These are phyloP conservation scores for Salix brachista DNA, from an alignment of 345 rosid species.

Conservation along the genomic window DNA sequence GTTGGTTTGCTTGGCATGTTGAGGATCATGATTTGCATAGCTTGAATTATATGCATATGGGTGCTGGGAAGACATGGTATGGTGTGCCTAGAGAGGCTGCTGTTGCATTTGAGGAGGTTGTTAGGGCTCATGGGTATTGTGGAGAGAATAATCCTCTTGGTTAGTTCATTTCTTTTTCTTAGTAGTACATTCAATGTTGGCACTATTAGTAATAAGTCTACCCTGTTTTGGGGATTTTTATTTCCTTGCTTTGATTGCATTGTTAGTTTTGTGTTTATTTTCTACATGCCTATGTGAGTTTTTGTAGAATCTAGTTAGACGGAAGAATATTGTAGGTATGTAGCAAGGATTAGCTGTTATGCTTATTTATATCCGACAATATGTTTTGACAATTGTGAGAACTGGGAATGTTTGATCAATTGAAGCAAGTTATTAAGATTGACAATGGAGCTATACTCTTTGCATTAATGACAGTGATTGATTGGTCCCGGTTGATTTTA, in stretches of 20 bases:
- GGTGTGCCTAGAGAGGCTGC: constrained; percentile 96
- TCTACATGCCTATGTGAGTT: background rate
- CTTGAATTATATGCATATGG: constrained; percentile 95
- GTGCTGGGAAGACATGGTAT: constrained; percentile 96
- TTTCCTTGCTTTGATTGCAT: background rate
- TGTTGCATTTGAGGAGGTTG: constrained; percentile 91
- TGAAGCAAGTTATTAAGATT: background rate
- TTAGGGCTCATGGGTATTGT: constrained; percentile 89
- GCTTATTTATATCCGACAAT: background rate
- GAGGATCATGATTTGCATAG: constrained; percentile 98
- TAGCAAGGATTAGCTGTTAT: background rate
- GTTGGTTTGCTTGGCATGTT: constrained; percentile 99
- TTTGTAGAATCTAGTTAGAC: background rate
- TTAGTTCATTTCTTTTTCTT: constrained; percentile 28
- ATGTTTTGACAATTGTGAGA: background rate
- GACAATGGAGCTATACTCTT: background rate
- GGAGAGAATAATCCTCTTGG: constrained; percentile 96
- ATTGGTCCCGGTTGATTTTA: background rate
- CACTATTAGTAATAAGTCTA: background rate
- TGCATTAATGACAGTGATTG: background rate
- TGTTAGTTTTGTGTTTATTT: background rate
- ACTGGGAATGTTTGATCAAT: background rate
- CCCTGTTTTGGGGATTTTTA: constrained; percentile 26
- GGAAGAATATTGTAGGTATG: background rate
- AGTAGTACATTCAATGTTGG: background rate